Evolutionary conservation across 1,284 basidiomycete species (phyloP), one percentile per base, ranked within the genome.

Genomic region (Cutaneotrichosporon curvatum): DNA sequence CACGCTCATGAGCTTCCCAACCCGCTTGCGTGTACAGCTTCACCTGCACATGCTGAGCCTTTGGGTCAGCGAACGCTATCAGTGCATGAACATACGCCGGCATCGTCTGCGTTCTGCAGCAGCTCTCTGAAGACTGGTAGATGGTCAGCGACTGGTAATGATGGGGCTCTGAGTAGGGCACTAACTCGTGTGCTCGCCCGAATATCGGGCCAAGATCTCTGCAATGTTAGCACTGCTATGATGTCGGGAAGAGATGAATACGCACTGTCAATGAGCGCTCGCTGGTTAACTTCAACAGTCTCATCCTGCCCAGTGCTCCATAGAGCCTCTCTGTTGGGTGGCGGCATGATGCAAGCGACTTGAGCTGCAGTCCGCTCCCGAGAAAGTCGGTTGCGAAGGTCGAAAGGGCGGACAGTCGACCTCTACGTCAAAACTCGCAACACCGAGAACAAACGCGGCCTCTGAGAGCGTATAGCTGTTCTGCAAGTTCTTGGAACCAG

Each of bases 61-160:
- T 40, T 21, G 9, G 14, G 43, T 58, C 37, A 57, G 50, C 28
- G 20, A 25, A 9, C 25, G 15, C 4, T 39, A n/a, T n/a, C n/a
- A 2, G 9, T 12, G 21, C 5, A 7, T 9, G 2, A 2, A 22
- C 11, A 14, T 21, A 67, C 67, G 34, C 81, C 83, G 1, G 89
- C 91, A 72, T 97, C 94, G 65, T 97, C 92, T 14, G 92, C 92
- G 63, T 97, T 97, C 74, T 97, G 78, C 0, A 96, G 74, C 10
- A 96, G 80, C 67, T 97, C 92, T 33, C 92, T 80, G 61, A 91
- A 94, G 37, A 92, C 87, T 79, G 46, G 6, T 12, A 7, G n/a
- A n/a, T 12, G n/a, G 15, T 19, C 4, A 34, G 16, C 14, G 28
- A 30, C 14, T 30, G 14, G 28, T 8, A 8, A 30, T 30, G 28